A percentile compares a stretch with the other conserved stretches of the same genome.
Conservation (phyloP, 164 flowering plant species). For the Magnolia kwangsiensis region DNA sequence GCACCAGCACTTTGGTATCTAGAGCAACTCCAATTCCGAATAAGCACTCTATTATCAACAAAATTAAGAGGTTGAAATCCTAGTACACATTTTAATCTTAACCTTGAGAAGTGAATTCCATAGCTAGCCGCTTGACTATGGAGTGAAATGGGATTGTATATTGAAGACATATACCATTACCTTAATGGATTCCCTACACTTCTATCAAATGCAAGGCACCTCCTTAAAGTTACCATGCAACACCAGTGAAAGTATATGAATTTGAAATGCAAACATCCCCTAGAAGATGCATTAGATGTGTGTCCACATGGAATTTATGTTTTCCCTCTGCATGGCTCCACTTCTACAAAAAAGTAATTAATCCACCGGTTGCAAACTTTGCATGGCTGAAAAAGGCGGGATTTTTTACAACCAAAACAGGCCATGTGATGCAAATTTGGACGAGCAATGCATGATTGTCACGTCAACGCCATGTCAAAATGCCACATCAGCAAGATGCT, state of each 20-base stretch:
- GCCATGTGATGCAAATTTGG: not conserved
- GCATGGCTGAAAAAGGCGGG: too few species aligned
- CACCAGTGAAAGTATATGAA: not conserved
- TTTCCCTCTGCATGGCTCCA: not conserved
- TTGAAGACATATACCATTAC: not conserved
- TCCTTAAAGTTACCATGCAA: not conserved
- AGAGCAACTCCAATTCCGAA: too few species aligned
- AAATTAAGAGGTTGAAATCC: too few species aligned
- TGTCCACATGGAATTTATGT: not conserved
- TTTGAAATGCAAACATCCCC: not conserved
- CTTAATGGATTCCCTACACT: not conserved
- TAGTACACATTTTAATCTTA: too few species aligned
- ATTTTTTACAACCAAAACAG: not conserved
- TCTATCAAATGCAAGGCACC: not conserved
- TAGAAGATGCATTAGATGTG: not conserved
- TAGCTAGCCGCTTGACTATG: too few species aligned
- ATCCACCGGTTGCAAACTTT: not conserved
- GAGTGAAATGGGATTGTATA: too few species aligned
- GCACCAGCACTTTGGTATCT: too few species aligned
- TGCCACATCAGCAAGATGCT: too few species aligned
- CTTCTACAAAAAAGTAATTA: not conserved
- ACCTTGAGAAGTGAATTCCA: too few species aligned
- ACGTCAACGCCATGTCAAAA: too few species aligned
- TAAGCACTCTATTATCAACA: too few species aligned
- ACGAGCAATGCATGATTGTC: too few species aligned